Conservation (phyloP, 179 eudicot genomes). For the Gypsophila paniculata region DNA sequence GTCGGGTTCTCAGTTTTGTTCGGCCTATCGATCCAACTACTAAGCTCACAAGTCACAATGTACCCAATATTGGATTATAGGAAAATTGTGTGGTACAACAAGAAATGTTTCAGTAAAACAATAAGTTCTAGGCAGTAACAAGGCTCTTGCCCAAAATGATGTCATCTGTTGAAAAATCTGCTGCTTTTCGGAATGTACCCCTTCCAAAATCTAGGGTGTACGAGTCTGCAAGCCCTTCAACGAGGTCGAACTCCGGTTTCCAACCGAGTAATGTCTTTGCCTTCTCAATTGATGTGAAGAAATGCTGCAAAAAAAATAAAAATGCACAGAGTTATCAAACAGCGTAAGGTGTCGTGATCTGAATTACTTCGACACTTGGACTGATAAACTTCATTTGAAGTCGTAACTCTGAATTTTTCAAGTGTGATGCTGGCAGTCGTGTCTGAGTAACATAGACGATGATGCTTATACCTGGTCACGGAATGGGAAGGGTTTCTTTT, state of each 20-base stretch:
- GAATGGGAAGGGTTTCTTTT: constrained; percentile 94
- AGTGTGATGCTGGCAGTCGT: neutral
- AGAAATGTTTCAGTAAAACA: neutral
- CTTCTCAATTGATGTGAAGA: constrained; percentile 88
- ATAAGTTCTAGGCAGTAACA: constrained; percentile 40
- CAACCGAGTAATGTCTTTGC: constrained; percentile 77
- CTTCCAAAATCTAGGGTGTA: constrained; percentile 90
- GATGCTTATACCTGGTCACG: constrained; percentile 76
- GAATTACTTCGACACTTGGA: too few species aligned
- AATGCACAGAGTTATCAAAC: neutral
- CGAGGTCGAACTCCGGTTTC: constrained; percentile 73
- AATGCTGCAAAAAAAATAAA: constrained; percentile 59
- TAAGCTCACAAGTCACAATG: constrained; percentile 2
- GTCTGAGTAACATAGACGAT: neutral
- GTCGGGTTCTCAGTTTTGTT: neutral
- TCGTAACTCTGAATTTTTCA: too few species aligned
- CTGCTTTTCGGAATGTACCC: constrained; percentile 79
- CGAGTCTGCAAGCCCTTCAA: constrained; percentile 79
- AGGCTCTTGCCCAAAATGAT: constrained; percentile 77
- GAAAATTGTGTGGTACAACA: constrained; percentile 1
- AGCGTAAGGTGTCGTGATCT: too few species aligned
- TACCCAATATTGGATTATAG: neutral
- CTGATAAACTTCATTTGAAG: too few species aligned
- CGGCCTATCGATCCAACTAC: too few species aligned
- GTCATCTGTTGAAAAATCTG: constrained; percentile 90